Base-by-base conservation (phyloP, 495 filamentous ascomycete species). In the Podospora bellae-mahoneyi region DNA sequence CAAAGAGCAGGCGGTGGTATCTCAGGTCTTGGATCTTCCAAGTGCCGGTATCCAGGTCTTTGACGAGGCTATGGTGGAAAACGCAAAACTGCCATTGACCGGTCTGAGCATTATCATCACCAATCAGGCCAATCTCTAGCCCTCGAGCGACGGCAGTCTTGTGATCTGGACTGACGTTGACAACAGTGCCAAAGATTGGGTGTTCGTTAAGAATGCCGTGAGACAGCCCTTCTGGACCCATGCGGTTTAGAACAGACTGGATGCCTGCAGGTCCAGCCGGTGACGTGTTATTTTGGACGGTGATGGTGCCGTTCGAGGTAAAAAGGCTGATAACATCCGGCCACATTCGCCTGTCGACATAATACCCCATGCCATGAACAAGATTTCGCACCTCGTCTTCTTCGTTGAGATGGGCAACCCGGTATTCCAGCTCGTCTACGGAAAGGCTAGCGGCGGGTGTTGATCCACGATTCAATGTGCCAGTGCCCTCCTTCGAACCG, bases 351-450 rank as follows among this genome's bases (percentile, higher is more conserved):
- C 71, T 68, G 58, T 73, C 71, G 57, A 70, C 71, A 27, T 70
- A 69, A 60, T 73, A 66, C 0, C 71, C 71, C 16, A 58, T 57
- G 5, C 62, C 53, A 57, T 73, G 71, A 9, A 68, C 61, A 19
- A 73, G 62, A 32, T 73, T 73, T 1, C 71, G 71, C 18, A 73
- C 68, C 27, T 68, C 67, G 28, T 73, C 71, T 66, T 73, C 71
- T 32, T 73, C 71, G 66, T 73, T 70, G 55, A 73, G 62, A 1
- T 62, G 57, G 20, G 60, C 55, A 55, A 73, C 66, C 23, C 71
- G 65, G 32, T 66, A 69, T 58, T 61, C 34, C 20, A 70, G 64
- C 20, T 73, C 68, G 19, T 67, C 67, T 2, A 60, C 9, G n/a
- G 23, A 64, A 16, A 65, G 19, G 32, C 15, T 26, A 19, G 23